Evolutionary conservation across 108 stramenopile species (phyloP), one percentile per base, ranked within the genome.

Genomic region (Aureococcus anophagefferens): DNA sequence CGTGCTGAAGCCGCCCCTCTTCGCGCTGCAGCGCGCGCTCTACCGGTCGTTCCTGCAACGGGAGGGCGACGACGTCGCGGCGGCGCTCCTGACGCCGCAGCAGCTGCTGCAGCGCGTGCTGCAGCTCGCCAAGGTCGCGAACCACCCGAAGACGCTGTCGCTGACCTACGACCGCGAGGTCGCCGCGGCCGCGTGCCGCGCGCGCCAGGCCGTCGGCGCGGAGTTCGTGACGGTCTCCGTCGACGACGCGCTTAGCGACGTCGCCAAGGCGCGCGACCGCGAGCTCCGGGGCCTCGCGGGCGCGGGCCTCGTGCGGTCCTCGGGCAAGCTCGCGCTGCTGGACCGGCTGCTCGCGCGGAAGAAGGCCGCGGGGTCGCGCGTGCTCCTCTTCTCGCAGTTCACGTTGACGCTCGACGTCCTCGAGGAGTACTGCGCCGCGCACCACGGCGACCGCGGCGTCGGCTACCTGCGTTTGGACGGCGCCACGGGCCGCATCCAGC

Each of bases 41-140:
- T 68, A 65, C 31, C 29, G 32, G 17, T 11, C 25, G 30, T 45
- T 14, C 64, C n/a, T n/a, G n/a, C 68, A 79, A 0, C 70, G 46
- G 30, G 29, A 69, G 37, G 37, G 37, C 37, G 4, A 11, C 37
- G 37, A 9, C 37, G 37, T 11, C 37, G 37, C 37, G 37, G 11
- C 37, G 37, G 37, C 7, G 37, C 7, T 11, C 37, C 11, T 4
- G 37, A 75, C n/a, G n/a, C n/a, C n/a, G n/a, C n/a, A 69, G 36
- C 59, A 35, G 37, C 77, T 88, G 0, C 74, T 74, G 28, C 82
- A 80, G 34, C 81, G 98, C 77, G 92, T 98, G 64, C 98, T 99
- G 96, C 98, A 99, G 84, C 85, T 99, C 35, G 89, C 96, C 30
- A 99, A 99, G 83, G 94, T 93, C 81, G 94, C 94, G 80, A 93